Evolutionary conservation across 1,284 basidiomycete species (phyloP).

Genomic region (Cerioporus squamosus): DNA sequence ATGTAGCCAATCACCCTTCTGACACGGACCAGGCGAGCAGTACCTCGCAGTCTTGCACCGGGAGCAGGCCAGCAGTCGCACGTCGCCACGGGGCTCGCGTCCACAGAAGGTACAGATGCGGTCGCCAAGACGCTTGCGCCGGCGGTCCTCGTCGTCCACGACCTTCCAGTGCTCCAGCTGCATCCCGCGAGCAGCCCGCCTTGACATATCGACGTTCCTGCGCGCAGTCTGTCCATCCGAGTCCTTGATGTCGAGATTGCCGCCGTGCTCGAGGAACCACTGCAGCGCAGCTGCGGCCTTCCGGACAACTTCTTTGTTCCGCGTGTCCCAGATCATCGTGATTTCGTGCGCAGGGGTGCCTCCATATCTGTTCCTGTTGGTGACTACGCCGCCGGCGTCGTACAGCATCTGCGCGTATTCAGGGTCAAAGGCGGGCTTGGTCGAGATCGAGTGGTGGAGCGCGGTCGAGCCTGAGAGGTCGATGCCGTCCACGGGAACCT

Average conservation of each 20-base stretch:
- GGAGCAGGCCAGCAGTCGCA: constrained; percentile 31
- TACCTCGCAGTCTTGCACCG: constrained; percentile 38
- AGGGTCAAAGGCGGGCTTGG: constrained; percentile 45
- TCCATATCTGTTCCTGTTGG: constrained; percentile 44
- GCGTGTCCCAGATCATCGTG: constrained; percentile 35
- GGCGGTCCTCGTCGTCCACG: constrained; percentile 38
- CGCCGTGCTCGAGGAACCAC: constrained; percentile 48
- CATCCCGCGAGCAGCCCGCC: constrained; percentile 9
- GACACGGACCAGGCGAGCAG: constrained; percentile 36
- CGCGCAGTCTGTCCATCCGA: constrained; percentile 39
- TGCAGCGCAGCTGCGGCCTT: constrained; percentile 34
- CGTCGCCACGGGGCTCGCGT: constrained; percentile 31
- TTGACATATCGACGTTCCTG: constrained; percentile 15
- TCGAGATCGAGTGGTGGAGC: constrained; percentile 44
- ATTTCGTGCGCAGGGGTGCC: constrained; percentile 45
- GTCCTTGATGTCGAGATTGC: constrained; percentile 47
- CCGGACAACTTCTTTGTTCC: constrained; percentile 22
- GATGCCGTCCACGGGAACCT: constrained; percentile 42
- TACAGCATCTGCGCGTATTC: constrained; percentile 46
- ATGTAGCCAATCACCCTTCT: constrained; percentile 40
- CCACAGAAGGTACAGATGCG: constrained; percentile 42
- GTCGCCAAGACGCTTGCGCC: constrained; percentile 31
- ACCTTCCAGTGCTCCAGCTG: constrained; percentile 25
- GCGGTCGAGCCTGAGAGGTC: constrained; percentile 47
- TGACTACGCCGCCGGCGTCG: constrained; percentile 46